Evolutionary conservation across 2,329 filamentous ascomycete genomes (phyloP), one percentile per base, ranked within the genome.

Genomic region (Polychaeton citri): DNA sequence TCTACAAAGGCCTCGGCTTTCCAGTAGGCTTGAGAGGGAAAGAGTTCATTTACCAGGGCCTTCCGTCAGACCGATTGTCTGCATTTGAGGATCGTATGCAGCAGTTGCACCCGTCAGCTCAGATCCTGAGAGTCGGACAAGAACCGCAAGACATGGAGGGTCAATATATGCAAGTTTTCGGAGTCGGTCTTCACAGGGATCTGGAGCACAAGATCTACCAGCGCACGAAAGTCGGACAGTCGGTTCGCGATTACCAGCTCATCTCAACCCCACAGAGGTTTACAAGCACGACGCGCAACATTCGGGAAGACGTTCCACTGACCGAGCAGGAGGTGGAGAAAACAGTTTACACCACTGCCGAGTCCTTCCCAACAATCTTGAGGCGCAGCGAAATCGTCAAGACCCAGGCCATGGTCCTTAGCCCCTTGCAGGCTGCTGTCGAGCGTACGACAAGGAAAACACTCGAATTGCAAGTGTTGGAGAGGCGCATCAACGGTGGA

Each of bases 361-460:
- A 95, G 49, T 62, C 79, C 1, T 96, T 96, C 62, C 90, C 88
- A 1, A 95, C 87, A 1, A 92, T 96, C 33, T 64, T 95, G 18
- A 75, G 85, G 20, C 75, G 87, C 37, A 93, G 84, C 48, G 87
- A 95, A 60, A 81, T 96, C 41, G 62, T 92, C 10, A 66, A 74
- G 5, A 68, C 72, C 1, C 72, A 78, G 13, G 77, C 79, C 33
- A 58, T 85, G 13, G 69, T 69, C 8, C 66, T 95, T 18, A 72
- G 72, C 20, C 77, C 87, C 5, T 67, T 90, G 39, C 81, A 95
- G 58, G 87, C 85, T n/a, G 88, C 81, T 0, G 68, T 96, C 41
- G 88, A 96, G 56, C 78, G 88, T 12, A 88, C 90, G 20, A 79
- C 84, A 48, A 76, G 87, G 40, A 95, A 95, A 65, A 93, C 88